Percentiles rank a stretch among this genome's conserved stretches.
These are phyloP conservation scores for Clonostachys byssicola DNA, from an alignment of 2,329 filamentous ascomycete species.

Conservation along the genomic window DNA sequence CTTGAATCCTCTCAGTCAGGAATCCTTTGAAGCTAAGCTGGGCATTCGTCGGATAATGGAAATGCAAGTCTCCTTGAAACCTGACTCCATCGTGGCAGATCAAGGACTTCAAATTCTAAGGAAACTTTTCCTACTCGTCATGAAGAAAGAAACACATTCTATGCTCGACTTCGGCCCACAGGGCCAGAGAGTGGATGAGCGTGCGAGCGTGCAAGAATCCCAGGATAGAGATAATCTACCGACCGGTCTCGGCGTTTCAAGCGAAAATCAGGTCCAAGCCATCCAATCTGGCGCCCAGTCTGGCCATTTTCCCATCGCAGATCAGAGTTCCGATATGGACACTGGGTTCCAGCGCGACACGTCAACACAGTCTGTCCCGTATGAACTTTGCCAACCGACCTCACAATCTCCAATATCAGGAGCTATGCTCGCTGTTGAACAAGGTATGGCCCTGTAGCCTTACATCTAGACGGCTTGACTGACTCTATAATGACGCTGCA, in stretches of 20 bases:
- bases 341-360: not conserved
- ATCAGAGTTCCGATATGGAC: not conserved
- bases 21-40: slow-evolving; percentile 3
- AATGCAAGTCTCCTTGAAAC: not conserved
- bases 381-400: not conserved
- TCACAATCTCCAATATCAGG: not conserved
- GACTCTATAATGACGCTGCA: not conserved
- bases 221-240: too few species aligned
- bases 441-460: not conserved
- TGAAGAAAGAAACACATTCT: not conserved
- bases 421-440: not conserved
- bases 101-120: not conserved
- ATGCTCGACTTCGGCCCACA: not conserved
- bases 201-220: not conserved
- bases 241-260: too few species aligned
- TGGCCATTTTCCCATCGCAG: not conserved
- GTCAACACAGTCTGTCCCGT: not conserved
- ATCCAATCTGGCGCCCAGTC: not conserved
- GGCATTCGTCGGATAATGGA: not conserved
- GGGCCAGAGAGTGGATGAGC: not conserved
- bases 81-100: not conserved
- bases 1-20: slow-evolving; percentile 9
- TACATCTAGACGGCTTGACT: not conserved
- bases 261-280: not conserved
- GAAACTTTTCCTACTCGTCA: not conserved